Conservation (phyloP, 768 basidiomycete genomes). For the Termitomyces sp. region DNA sequence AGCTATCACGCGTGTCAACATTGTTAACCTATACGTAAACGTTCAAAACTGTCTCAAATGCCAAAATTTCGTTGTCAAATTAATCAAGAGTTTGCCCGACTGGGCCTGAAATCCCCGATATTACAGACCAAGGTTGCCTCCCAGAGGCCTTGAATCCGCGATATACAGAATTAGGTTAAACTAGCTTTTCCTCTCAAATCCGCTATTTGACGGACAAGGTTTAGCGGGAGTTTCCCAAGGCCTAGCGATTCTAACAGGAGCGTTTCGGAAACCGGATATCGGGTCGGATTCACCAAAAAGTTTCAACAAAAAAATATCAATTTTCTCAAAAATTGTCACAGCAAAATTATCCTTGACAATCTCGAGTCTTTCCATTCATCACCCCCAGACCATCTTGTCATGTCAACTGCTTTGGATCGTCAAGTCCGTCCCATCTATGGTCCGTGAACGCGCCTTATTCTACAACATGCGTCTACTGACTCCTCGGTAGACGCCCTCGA, state of each 20-base stretch:
- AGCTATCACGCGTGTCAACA: too few species aligned
- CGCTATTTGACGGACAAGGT: too few species aligned
- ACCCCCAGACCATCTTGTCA: conserved; percentile 13
- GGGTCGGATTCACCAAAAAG: conserved; percentile 8
- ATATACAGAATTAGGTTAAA: too few species aligned
- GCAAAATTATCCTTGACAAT: neutral
- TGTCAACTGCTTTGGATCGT: conserved; percentile 67
- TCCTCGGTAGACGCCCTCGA: conserved; percentile 68
- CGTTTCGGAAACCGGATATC: conserved; percentile 10
- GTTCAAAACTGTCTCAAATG: too few species aligned
- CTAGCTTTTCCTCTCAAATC: too few species aligned
- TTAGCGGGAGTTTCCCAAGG: too few species aligned
- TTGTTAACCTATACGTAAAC: too few species aligned
- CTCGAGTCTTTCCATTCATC: neutral
- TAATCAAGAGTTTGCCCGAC: too few species aligned
- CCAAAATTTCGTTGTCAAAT: too few species aligned
- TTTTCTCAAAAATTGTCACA: neutral
- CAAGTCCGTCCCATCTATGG: conserved; percentile 86
- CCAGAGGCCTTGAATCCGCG: too few species aligned
- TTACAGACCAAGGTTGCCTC: too few species aligned
- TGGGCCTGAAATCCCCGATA: too few species aligned
- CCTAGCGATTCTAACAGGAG: conserved; percentile 1
- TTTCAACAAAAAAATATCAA: neutral
- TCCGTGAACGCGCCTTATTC: conserved; percentile 24
- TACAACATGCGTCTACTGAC: neutral